Conservation (phyloP, 495 filamentous ascomycete species). For the Tirmania nivea region DNA sequence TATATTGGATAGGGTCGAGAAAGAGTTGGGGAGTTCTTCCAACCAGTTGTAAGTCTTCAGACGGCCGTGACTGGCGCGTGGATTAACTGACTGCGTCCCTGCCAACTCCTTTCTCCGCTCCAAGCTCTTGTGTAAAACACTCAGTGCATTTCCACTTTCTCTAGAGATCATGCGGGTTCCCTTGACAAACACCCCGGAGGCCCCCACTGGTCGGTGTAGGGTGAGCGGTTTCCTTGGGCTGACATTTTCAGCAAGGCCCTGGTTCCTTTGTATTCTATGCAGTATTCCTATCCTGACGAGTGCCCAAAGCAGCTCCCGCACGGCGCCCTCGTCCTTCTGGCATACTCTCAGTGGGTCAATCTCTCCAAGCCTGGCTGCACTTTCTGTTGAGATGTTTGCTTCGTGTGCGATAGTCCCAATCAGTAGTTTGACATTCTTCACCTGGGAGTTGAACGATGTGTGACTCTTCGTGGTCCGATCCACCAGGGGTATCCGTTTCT, state of each 20-base stretch:
- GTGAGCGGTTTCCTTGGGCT: not conserved
- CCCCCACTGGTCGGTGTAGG: not conserved
- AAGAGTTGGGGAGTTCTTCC: not conserved
- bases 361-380: constrained; percentile 14
- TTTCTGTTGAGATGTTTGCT: constrained; percentile 36
- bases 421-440: constrained; percentile 34
- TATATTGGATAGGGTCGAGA: not conserved
- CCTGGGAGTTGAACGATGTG: constrained; percentile 4
- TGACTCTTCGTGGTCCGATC: not conserved
- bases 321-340: constrained; percentile 7
- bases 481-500: constrained; percentile 12
- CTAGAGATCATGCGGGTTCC: not conserved
- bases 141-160: not conserved
- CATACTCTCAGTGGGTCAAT: constrained; percentile 12
- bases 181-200: not conserved
- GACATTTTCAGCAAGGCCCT: not conserved
- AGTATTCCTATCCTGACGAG: not conserved
- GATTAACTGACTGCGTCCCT: not conserved
- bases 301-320: constrained; percentile 1
- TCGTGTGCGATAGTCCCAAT: constrained; percentile 46
- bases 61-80: not conserved
- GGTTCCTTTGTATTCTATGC: not conserved
- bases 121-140: not conserved
- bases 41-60: not conserved
- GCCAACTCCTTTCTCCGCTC: not conserved